Conservation (phyloP, 2,329 filamentous ascomycete genomes). For the Phyllosticta citrichinensis region DNA sequence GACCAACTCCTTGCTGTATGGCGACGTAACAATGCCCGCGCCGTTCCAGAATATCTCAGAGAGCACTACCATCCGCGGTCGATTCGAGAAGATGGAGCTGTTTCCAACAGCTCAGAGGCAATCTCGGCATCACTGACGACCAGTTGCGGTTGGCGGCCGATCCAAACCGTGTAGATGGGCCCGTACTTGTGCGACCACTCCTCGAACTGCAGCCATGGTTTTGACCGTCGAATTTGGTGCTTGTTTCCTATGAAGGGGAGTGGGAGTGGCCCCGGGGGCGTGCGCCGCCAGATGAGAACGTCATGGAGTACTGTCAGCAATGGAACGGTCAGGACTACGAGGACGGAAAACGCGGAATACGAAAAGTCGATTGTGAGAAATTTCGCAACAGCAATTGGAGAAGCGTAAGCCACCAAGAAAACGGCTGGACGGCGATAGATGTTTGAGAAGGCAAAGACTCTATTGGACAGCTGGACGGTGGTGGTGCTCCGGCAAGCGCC, state of each 20-base stretch:
- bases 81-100: conserved; percentile 34
- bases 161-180: conserved; percentile 40
- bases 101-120: conserved; percentile 37
- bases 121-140: conserved; percentile 36
- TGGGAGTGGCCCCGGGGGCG: conserved; percentile 39
- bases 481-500: background rate
- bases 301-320: conserved; percentile 19
- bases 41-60: conserved; percentile 36
- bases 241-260: conserved; percentile 36
- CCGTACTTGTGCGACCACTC: conserved; percentile 37
- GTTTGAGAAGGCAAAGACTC: background rate
- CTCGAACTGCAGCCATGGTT: conserved; percentile 30
- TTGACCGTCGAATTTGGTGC: conserved; percentile 19
- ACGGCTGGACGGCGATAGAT: background rate
- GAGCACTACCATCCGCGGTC: conserved; percentile 38
- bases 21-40: conserved; percentile 38
- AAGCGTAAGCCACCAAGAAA: background rate
- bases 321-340: background rate
- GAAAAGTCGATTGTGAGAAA: background rate
- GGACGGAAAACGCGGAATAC: background rate
- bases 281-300: conserved; percentile 24
- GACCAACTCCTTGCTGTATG: conserved; percentile 40
- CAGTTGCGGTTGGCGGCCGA: conserved; percentile 36
- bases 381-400: background rate
- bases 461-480: background rate